Conservation (phyloP, 2,329 filamentous ascomycete species). For the Arthrobotrys pseudoclavata region DNA sequence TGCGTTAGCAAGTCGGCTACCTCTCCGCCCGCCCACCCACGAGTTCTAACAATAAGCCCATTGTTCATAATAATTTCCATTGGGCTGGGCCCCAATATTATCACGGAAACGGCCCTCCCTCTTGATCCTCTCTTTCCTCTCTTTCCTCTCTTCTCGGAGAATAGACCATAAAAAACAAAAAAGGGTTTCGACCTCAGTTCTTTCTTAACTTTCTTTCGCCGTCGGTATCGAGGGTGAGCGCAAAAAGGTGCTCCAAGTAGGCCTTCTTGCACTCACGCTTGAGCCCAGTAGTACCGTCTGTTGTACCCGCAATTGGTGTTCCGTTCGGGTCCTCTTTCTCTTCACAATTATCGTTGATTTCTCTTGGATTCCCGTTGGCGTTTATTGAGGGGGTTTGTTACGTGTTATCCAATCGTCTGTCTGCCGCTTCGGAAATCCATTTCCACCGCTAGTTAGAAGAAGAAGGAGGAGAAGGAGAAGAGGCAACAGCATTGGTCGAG, state of each 20-base stretch:
- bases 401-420: conserved; percentile 41
- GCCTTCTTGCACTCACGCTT: conserved; percentile 60
- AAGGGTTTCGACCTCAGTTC: conserved; percentile 38
- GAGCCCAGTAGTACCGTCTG: conserved; percentile 35
- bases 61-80: conserved; percentile 58
- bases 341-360: conserved; percentile 39
- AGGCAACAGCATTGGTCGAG: conserved; percentile 19
- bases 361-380: conserved; percentile 53
- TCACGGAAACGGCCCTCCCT: conserved; percentile 46
- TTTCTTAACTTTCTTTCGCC: conserved; percentile 46
- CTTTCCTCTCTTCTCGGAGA: conserved; percentile 42
- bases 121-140: conserved; percentile 41
- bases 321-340: conserved; percentile 50
- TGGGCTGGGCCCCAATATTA: conserved; percentile 50
- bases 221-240: conserved; percentile 58
- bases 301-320: conserved; percentile 52
- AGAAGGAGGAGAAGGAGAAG: not conserved
- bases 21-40: conserved; percentile 59
- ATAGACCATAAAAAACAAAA: conserved; percentile 48
- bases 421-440: conserved; percentile 51
- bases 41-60: conserved; percentile 57
- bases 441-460: conserved; percentile 27
- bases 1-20: conserved; percentile 60
- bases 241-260: conserved; percentile 58
- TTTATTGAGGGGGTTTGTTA: conserved; percentile 58